Evolutionary conservation across 371 early-diverging fungal species (phyloP).

Genomic region (Mucor ambiguus): DNA sequence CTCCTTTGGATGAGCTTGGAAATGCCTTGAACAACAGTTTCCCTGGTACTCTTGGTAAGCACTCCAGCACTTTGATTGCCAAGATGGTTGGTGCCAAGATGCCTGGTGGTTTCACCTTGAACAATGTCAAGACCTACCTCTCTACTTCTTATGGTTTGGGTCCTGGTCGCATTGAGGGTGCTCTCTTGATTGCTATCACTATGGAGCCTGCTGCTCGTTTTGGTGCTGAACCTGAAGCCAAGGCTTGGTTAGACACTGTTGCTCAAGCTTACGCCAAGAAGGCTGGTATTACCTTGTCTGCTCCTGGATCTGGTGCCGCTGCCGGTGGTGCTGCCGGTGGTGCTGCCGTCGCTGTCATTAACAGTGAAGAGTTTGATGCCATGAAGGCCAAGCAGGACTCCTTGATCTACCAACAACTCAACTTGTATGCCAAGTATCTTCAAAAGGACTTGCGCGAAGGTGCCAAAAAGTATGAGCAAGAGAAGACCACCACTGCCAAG

Average conservation of each 20-base stretch:
- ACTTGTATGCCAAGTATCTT: slow-evolving; percentile 86
- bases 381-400: slow-evolving; percentile 81
- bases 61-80: slow-evolving; percentile 75
- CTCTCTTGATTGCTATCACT: slow-evolving; percentile 80
- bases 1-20: slow-evolving; percentile 84
- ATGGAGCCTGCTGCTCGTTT: slow-evolving; percentile 89
- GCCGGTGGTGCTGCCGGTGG: slow-evolving; percentile 65
- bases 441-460: slow-evolving; percentile 86
- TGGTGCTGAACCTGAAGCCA: slow-evolving; percentile 82
- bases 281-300: slow-evolving; percentile 74
- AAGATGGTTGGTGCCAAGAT: slow-evolving; percentile 90
- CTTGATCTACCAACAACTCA: slow-evolving; percentile 85
- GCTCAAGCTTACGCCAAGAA: slow-evolving; percentile 83
- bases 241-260: slow-evolving; percentile 83
- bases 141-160: slow-evolving; percentile 82
- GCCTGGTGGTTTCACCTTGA: slow-evolving; percentile 92
- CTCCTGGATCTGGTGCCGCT: slow-evolving; percentile 60
- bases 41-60: slow-evolving; percentile 83
- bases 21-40: slow-evolving; percentile 65
- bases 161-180: slow-evolving; percentile 81
- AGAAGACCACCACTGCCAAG: slow-evolving; percentile 65
- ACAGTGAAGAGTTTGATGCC: slow-evolving; percentile 87
- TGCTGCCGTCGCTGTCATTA: slow-evolving; percentile 71
- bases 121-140: slow-evolving; percentile 78
- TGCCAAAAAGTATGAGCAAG: slow-evolving; percentile 70